Percentiles rank a stretch among this genome's conserved stretches.
Conservation (phyloP, 257 asterid genomes). For the Primulina tabacum region DNA sequence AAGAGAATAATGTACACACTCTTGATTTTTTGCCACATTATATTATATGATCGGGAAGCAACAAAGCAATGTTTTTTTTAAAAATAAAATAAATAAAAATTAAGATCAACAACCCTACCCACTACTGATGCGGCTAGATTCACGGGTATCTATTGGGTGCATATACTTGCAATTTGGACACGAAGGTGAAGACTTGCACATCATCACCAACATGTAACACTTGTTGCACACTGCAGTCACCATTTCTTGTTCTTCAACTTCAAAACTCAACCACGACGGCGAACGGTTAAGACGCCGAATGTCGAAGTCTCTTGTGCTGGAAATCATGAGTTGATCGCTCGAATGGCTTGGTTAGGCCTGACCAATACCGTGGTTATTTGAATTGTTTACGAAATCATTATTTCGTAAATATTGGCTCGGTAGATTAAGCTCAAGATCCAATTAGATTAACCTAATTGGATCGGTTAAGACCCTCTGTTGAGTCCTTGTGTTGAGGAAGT, state of each 20-base stretch:
- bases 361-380: slow-evolving; percentile 4
- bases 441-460: slow-evolving; percentile 46
- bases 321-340: background rate
- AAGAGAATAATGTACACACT: too few relatives aligned
- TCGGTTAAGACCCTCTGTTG: slow-evolving; percentile 43
- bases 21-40: too few relatives aligned
- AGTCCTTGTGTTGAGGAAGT: slow-evolving; percentile 56
- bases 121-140: background rate
- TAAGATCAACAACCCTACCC: background rate
- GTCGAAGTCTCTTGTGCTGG: background rate
- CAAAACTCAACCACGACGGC: slow-evolving; percentile 60
- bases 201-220: slow-evolving; percentile 75
- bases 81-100: too few relatives aligned
- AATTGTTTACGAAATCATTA: slow-evolving; percentile 21
- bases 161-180: slow-evolving; percentile 79
- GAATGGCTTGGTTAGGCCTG: slow-evolving; percentile 1
- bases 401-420: slow-evolving; percentile 41
- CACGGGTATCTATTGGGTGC: slow-evolving; percentile 39
- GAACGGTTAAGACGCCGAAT: slow-evolving; percentile 30
- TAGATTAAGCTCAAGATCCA: slow-evolving; percentile 70
- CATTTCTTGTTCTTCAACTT: slow-evolving; percentile 63
- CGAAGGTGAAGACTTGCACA: slow-evolving; percentile 59
- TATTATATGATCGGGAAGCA: background rate
- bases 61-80: too few relatives aligned
- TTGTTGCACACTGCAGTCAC: slow-evolving; percentile 75